Evolutionary conservation across 345 rosid genomes (phyloP), one percentile per base, ranked within the genome.

Genomic region (Nasturtium officinale): DNA sequence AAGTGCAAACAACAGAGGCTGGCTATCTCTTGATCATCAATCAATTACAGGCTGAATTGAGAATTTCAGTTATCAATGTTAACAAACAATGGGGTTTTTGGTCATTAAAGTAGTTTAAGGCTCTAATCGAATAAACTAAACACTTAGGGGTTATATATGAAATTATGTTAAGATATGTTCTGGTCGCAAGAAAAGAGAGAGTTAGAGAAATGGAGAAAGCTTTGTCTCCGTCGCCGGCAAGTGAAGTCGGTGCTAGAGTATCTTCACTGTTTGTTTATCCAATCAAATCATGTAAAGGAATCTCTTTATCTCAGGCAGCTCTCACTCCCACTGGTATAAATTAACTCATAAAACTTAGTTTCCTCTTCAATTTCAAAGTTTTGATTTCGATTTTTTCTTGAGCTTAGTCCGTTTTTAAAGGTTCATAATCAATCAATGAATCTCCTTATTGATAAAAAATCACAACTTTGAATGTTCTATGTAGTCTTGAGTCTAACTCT

Each of bases 251-350:
- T 0, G 69, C 64, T 0, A 82, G 61, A 57, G 86, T 90, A 29
- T 40, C 80, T 3, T 87, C 96, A 47, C 72, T 93, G 68, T 89
- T 90, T 11, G 69, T 93, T 4, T 93, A 93, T 80, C 97, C 97
- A 2, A 45, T 93, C 3, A 93, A 93, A 72, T 89, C 97, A 53
- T 93, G 98, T 79, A 86, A 84, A 54, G 97, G 93, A 71, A 89
- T 90, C 6, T 86, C 92, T 23, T 75, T 85, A 5, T 65, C 89
- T 78, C 83, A 75, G 9, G 97, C 96, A 6, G 78, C 88, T n/a
- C 84, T 89, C 74, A 86, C 91, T 75, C 88, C 96, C 72, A 86
- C 87, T 16, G 98, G 96, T 92, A 76, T 16, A 2, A 51, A 29
- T 4, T 12, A 40, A 12, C 4, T n/a, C 33, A 38, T 15, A 29